phyloP scores from a whole-genome alignment of 2,329 filamentous ascomycete genomes.

The Celoporthe dispersa region DNA sequence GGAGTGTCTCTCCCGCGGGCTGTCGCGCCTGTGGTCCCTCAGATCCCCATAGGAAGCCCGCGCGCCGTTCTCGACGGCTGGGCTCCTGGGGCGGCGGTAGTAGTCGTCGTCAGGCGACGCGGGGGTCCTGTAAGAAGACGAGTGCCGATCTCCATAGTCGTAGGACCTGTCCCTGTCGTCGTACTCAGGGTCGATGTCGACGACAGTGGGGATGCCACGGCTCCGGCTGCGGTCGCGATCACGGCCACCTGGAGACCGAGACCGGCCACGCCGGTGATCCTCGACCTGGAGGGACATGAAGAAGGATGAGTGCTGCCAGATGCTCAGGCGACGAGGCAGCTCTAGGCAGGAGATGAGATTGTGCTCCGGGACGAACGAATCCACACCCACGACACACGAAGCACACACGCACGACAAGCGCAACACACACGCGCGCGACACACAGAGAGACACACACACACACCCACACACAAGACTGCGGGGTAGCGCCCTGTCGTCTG shows the following conservation, averaged over 20 bases:
- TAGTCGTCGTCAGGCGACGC: constrained; percentile 39
- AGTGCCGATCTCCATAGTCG: constrained; percentile 39
- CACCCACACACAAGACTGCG: neutral
- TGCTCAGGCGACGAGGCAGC: neutral
- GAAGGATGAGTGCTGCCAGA: neutral
- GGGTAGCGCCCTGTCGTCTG: neutral
- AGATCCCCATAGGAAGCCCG: constrained; percentile 28
- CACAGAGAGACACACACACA: neutral
- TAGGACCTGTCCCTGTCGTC: constrained; percentile 40
- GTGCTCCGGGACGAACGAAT: neutral
- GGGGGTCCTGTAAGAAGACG: constrained; percentile 33
- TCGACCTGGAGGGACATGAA: constrained; percentile 58
- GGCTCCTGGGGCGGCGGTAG: constrained; percentile 43
- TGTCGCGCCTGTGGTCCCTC: constrained; percentile 37
- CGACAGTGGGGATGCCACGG: constrained; percentile 39
- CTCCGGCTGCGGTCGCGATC: constrained; percentile 43
- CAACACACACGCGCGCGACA: neutral
- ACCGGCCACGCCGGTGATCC: constrained; percentile 49
- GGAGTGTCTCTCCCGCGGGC: constrained; percentile 34
- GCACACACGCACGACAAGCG: neutral
- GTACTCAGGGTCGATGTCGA: constrained; percentile 51
- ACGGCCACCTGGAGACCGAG: constrained; percentile 50
- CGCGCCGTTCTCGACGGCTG: constrained; percentile 30
- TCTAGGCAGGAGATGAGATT: neutral
- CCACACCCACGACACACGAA: neutral